phyloP scores from a whole-genome alignment of 352 stramenopile species.

The Phytophthora cajani region DNA sequence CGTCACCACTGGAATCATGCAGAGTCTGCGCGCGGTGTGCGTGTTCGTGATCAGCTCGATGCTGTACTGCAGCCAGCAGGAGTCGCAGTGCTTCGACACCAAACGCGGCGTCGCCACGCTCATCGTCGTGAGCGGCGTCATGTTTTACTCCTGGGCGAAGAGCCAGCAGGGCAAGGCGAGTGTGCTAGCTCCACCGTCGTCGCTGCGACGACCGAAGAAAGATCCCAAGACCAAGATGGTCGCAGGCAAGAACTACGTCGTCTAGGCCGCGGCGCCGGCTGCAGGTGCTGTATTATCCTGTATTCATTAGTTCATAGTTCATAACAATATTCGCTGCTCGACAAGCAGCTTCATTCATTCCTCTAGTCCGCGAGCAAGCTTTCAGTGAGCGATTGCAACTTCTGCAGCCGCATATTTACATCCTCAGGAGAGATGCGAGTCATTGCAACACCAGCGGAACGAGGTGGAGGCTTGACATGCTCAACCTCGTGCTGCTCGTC shows the following conservation, averaged over 20 bases:
- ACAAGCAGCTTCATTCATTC: neutral
- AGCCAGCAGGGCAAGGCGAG: conserved; percentile 53
- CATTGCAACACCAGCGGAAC: conserved; percentile 12
- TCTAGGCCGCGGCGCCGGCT: conserved; percentile 29
- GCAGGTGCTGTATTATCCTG: conserved; percentile 26
- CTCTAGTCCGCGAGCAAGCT: conserved; percentile 60
- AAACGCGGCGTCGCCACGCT: conserved; percentile 84
- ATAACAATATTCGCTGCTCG: conserved; percentile 22
- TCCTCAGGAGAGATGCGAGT: conserved; percentile 32
- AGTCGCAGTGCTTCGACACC: conserved; percentile 88
- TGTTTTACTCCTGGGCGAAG: conserved; percentile 90
- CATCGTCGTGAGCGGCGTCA: conserved; percentile 80
- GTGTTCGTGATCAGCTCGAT: conserved; percentile 86
- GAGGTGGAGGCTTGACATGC: conserved; percentile 7
- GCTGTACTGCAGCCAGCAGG: conserved; percentile 84
- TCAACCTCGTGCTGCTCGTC: conserved; percentile 1
- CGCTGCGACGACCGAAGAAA: conserved; percentile 22
- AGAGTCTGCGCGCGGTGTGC: conserved; percentile 86
- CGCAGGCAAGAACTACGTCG: conserved; percentile 76
- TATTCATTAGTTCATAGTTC: conserved; percentile 28
- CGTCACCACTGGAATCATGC: conserved; percentile 89
- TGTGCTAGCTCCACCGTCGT: conserved; percentile 27
- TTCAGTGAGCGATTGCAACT: conserved; percentile 65
- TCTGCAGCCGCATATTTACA: conserved; percentile 47
- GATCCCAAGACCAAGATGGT: conserved; percentile 49